A percentile compares a stretch with the other conserved stretches of the same genome.
Conservation (phyloP, 1,284 basidiomycete species). For the Chiua sp. region DNA sequence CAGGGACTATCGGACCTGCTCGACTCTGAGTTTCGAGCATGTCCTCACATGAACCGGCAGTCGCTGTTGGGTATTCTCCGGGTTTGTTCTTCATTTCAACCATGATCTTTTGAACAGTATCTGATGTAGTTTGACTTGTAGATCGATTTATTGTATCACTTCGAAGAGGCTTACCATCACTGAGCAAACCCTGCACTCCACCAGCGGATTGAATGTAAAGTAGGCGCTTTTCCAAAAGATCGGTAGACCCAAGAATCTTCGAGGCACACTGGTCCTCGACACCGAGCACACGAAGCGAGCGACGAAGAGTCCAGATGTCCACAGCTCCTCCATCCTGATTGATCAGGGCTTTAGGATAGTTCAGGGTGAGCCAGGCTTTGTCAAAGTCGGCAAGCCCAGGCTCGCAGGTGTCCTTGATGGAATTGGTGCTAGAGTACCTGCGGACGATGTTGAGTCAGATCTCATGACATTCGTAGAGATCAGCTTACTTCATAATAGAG, state of each 20-base stretch:
- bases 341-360: background rate
- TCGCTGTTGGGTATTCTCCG: too few relatives aligned
- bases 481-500: background rate
- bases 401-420: background rate
- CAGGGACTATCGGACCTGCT: too few relatives aligned
- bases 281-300: background rate
- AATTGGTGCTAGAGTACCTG: background rate
- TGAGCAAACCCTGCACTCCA: too few relatives aligned
- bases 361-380: background rate
- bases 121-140: too few relatives aligned
- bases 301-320: background rate
- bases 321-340: background rate
- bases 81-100: too few relatives aligned
- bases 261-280: background rate
- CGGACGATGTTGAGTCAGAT: background rate
- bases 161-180: too few relatives aligned
- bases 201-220: too few relatives aligned
- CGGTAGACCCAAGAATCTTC: background rate
- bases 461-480: background rate
- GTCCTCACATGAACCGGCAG: too few relatives aligned
- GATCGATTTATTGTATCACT: too few relatives aligned
- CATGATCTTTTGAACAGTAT: too few relatives aligned
- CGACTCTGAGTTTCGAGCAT: too few relatives aligned
- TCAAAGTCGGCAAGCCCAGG: background rate
- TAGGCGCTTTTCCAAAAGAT: background rate